Evolutionary conservation across 1,284 basidiomycete genomes (phyloP), one percentile per base, ranked within the genome.

Genomic region (Entoloma clypeatum): DNA sequence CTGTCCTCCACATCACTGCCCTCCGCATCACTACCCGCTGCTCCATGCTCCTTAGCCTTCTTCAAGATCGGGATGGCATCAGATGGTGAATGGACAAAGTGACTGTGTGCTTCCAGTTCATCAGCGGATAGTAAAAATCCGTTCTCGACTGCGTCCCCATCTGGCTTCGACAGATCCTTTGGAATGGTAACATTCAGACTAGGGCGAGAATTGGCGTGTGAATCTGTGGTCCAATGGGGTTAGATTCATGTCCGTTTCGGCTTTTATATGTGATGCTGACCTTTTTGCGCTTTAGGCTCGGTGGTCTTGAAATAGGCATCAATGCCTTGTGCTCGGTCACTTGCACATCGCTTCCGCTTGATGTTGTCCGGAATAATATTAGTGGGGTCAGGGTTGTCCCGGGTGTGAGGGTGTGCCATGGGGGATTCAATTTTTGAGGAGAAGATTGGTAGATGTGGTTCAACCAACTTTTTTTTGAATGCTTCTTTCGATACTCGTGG

Each of bases 131-230:
- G 39, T 11, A 41, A 24, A n/a, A 26, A 18, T 11, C 39, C 21
- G 17, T 41, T 34, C 13, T 41, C 29, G 8, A 41, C 21, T 14
- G 39, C 31, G 16, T 32, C 28, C 3, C 39, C 39, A 25, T 41
- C 31, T 11, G 39, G 39, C 21, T 33, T 32, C 10, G 18, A 32
- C 3, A 27, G 3, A 28, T 26, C 32, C 24, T 34, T 34, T 35
- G 33, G 33, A 24, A 35, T 35, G n/a, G 8, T 35, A 11, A 35
- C n/a, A 24, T 35, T 35, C 10, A 35, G 33, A 14, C 21, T 35
- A 14, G 21, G 33, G n/a, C 21, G 10, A 11, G 17, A 16, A 11
- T 29, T 16, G 22, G 33, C n/a, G n/a, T n/a, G n/a, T n/a, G n/a
- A n/a, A n/a, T n/a, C n/a, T n/a, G n/a, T n/a, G n/a, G n/a, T n/a